Percentiles rank a stretch among this genome's conserved stretches.
Conservation (phyloP, 23 red algal species). For the Rhodosorus marinus region DNA sequence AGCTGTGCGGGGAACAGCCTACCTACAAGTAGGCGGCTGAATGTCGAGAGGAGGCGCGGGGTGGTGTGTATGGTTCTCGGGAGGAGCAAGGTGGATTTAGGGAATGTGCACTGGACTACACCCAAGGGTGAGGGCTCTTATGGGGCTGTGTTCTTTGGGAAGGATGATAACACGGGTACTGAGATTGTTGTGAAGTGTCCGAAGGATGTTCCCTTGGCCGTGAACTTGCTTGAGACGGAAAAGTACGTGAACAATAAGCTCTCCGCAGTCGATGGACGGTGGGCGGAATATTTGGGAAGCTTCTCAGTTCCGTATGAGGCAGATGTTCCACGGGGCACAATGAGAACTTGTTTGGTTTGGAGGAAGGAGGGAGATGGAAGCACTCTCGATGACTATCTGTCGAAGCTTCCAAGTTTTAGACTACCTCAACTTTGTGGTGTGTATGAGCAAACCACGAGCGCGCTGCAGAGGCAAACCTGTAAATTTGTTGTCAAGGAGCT, state of each 20-base stretch:
- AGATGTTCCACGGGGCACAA: too few species aligned
- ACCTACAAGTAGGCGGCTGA: too few species aligned
- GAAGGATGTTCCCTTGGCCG: slow-evolving; percentile 5
- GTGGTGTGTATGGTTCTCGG: too few species aligned
- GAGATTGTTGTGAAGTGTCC: slow-evolving; percentile 39
- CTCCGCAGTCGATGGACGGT: neutral
- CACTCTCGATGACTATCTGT: slow-evolving; percentile 39
- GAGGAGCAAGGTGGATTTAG: too few species aligned
- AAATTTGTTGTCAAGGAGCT: slow-evolving; percentile 14
- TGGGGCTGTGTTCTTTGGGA: slow-evolving; percentile 38
- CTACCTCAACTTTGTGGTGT: slow-evolving; percentile 8
- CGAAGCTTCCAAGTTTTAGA: neutral
- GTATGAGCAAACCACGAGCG: neutral
- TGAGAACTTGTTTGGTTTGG: slow-evolving; percentile 68
- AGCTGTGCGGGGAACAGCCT: too few species aligned
- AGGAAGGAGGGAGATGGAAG: slow-evolving; percentile 11
- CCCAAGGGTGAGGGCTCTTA: slow-evolving; percentile 16
- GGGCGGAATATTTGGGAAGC: slow-evolving; percentile 48
- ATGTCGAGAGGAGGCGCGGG: too few species aligned
- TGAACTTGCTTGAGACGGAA: slow-evolving; percentile 20
- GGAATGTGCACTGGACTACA: neutral
- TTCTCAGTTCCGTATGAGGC: too few species aligned
- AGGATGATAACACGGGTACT: neutral
- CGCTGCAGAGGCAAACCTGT: slow-evolving; percentile 1
- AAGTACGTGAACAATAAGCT: slow-evolving; percentile 34